Evolutionary conservation across 1,284 basidiomycete genomes (phyloP).

Genomic region (Cryptococcus sp.): DNA sequence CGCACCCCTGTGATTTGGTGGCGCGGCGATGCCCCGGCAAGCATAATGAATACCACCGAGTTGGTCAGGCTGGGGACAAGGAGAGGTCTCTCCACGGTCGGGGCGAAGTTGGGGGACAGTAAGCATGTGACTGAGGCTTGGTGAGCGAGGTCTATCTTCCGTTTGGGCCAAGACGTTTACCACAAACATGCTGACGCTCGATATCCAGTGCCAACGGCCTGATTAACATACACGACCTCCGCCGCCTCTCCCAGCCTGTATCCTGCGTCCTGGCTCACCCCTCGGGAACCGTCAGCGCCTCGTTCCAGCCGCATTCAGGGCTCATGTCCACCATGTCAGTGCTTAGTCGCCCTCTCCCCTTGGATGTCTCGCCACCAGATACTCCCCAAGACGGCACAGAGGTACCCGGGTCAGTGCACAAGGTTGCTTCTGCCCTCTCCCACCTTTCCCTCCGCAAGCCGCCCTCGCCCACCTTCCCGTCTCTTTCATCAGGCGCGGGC

Average conservation of each 20-base stretch:
- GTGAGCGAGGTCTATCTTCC: constrained; percentile 15
- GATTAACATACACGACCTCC: constrained; percentile 31
- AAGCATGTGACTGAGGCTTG: constrained; percentile 31
- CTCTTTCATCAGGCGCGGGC: too few relatives aligned
- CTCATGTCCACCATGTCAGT: constrained; percentile 32
- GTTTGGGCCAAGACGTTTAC: too few relatives aligned
- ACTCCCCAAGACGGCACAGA: too few relatives aligned
- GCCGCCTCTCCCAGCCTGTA: constrained; percentile 16
- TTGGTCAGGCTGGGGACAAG: not conserved
- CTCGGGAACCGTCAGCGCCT: constrained; percentile 22
- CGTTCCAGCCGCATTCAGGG: constrained; percentile 36
- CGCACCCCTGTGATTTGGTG: constrained; percentile 21
- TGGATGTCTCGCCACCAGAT: too few relatives aligned
- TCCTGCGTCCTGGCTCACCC: constrained; percentile 25
- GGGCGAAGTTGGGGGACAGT: constrained; percentile 31
- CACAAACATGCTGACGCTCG: constrained; percentile 3
- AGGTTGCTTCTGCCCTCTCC: not conserved
- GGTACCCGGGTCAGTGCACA: too few relatives aligned
- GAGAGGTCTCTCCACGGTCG: constrained; percentile 24
- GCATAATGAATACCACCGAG: not conserved
- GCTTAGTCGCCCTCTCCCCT: not conserved
- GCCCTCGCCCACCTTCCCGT: not conserved
- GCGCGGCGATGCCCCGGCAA: constrained; percentile 11
- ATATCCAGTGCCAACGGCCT: constrained; percentile 27
- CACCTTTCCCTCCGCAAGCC: not conserved